These are phyloP conservation scores for Fusarium chlamydosporum DNA, from an alignment of 2,329 filamentous ascomycete genomes.

Conservation along the genomic window DNA sequence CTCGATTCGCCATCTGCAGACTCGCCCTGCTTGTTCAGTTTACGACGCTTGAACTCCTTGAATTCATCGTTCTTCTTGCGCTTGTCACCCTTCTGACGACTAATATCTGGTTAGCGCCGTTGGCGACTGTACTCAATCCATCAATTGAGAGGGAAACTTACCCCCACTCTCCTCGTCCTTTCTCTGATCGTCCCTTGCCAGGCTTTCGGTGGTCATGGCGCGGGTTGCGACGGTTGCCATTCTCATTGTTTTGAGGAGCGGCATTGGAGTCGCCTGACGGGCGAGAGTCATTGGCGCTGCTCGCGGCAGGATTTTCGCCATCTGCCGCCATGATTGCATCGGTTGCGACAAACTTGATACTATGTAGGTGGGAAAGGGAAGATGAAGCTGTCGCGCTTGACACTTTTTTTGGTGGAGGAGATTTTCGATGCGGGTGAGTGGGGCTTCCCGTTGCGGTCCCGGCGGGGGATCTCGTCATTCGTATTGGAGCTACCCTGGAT, in stretches of 20 bases:
- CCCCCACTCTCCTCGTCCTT: constrained; percentile 53
- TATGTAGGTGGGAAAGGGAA: constrained; percentile 5
- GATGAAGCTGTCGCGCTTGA: constrained; percentile 20
- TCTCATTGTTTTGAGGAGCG: constrained; percentile 34
- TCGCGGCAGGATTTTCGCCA: constrained; percentile 51
- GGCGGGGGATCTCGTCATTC: constrained; percentile 33
- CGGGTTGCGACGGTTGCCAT: constrained; percentile 50
- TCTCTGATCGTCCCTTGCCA: constrained; percentile 51
- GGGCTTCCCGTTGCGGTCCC: constrained; percentile 44
- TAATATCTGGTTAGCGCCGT: constrained; percentile 55
- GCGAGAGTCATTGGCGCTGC: constrained; percentile 40
- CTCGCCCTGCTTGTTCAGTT: constrained; percentile 57
- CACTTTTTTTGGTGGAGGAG: constrained; percentile 40
- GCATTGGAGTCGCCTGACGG: constrained; percentile 43
- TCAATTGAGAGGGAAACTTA: constrained; percentile 33
- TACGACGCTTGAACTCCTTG: constrained; percentile 60
- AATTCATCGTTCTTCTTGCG: constrained; percentile 58
- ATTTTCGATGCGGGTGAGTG: constrained; percentile 44
- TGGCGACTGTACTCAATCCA: constrained; percentile 44
- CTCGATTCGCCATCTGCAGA: constrained; percentile 49
- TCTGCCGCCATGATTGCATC: constrained; percentile 55
- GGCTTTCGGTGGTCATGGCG: constrained; percentile 51
- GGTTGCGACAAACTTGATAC: constrained; percentile 37
- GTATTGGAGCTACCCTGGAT: constrained; percentile 33
- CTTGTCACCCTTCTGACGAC: constrained; percentile 57